Evolutionary conservation across 2,329 filamentous ascomycete species (phyloP).

Genomic region (Cladophialophora chaetospira): DNA sequence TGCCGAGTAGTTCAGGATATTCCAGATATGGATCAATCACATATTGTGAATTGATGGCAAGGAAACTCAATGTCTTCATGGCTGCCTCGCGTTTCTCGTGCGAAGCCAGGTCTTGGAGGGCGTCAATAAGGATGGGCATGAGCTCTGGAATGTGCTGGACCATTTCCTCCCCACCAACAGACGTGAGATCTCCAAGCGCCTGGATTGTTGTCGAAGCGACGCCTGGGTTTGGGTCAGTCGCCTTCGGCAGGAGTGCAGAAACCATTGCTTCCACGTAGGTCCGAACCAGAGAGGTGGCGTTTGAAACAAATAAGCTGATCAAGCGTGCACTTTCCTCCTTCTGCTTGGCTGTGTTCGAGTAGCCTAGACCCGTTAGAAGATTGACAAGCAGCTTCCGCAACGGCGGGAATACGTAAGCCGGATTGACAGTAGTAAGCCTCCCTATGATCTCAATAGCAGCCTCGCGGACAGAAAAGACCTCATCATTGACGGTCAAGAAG

Average conservation of each 20-base stretch:
- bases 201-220: constrained; percentile 94
- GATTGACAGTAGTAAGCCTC: constrained; percentile 85
- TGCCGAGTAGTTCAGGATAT: constrained; percentile 88
- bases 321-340: constrained; percentile 96
- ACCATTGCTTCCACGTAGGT: constrained; percentile 98
- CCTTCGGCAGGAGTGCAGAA: constrained; percentile 88
- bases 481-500: constrained; percentile 94
- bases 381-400: constrained; percentile 93
- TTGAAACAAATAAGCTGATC: constrained; percentile 87
- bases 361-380: constrained; percentile 92
- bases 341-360: constrained; percentile 88
- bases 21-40: constrained; percentile 96
- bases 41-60: constrained; percentile 95
- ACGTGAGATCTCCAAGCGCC: constrained; percentile 90
- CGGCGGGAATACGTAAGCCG: constrained; percentile 95
- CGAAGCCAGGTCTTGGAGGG: constrained; percentile 90
- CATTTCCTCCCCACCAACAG: constrained; percentile 93
- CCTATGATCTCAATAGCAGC: constrained; percentile 96
- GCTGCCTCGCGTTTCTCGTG: constrained; percentile 88
- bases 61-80: constrained; percentile 82
- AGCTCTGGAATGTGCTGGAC: constrained; percentile 84
- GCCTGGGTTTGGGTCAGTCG: constrained; percentile 77
- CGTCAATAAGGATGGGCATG: constrained; percentile 93
- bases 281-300: constrained; percentile 89
- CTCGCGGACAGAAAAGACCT: constrained; percentile 88